Evolutionary conservation across 192 early-diverging fungal species (phyloP).

Genomic region (Lobulomyces angularis): DNA sequence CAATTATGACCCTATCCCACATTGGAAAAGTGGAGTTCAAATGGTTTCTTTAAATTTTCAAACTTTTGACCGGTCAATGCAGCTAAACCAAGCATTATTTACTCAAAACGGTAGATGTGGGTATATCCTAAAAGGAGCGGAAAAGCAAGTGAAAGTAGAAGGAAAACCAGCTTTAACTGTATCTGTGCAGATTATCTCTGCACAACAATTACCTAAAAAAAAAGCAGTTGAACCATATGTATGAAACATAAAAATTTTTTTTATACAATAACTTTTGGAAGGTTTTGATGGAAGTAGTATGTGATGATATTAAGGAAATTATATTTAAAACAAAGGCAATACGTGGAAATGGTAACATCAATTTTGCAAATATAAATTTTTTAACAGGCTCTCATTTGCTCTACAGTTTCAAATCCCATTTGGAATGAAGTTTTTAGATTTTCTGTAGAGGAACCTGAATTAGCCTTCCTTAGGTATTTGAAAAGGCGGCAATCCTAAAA

Average conservation of each 20-base stretch:
- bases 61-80: conserved; percentile 62
- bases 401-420: conserved; percentile 34
- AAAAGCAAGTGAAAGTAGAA: neutral
- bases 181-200: conserved; percentile 43
- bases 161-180: neutral
- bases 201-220: conserved; percentile 54
- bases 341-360: conserved; percentile 33
- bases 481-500: neutral
- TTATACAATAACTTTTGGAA: no score
- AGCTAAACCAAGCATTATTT: conserved; percentile 81
- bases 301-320: conserved; percentile 20
- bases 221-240: conserved; percentile 54
- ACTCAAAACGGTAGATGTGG: conserved; percentile 54
- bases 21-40: conserved; percentile 72
- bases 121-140: conserved; percentile 51
- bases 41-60: conserved; percentile 88
- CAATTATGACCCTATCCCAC: conserved; percentile 72
- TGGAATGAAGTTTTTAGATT: conserved; percentile 39
- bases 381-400: neutral
- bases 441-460: conserved; percentile 16
- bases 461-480: conserved; percentile 32
- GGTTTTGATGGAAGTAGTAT: conserved; percentile 40
- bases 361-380: neutral
- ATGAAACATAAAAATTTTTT: no score
- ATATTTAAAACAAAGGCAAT: conserved; percentile 41